Evolutionary conservation across 2,329 filamentous ascomycete genomes (phyloP).

Genomic region (Piedraia hortae): DNA sequence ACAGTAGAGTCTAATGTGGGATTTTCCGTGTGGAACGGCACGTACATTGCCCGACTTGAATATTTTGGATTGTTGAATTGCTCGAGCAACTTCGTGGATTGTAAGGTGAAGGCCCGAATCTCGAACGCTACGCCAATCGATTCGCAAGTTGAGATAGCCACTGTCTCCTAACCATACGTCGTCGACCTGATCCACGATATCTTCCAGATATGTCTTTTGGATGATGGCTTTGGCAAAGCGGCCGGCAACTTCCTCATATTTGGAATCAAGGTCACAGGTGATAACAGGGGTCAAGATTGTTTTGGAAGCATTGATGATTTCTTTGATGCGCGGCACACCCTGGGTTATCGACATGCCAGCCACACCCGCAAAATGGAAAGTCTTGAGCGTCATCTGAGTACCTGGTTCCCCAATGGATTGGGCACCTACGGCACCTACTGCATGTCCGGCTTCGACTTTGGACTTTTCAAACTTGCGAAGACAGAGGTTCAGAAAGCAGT

Average conservation of each 20-base stretch:
- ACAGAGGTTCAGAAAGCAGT: conserved; percentile 62
- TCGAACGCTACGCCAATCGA: conserved; percentile 53
- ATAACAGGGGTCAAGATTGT: conserved; percentile 86
- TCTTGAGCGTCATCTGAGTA: conserved; percentile 97
- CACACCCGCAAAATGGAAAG: conserved; percentile 98
- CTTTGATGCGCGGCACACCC: conserved; percentile 97
- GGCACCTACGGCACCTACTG: conserved; percentile 82
- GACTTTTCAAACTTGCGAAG: conserved; percentile 75
- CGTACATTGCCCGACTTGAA: conserved; percentile 29
- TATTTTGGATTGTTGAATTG: conserved; percentile 59
- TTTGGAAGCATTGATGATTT: conserved; percentile 97
- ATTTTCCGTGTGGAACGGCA: conserved; percentile 7
- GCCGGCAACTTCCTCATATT: conserved; percentile 48
- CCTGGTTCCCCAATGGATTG: conserved; percentile 96
- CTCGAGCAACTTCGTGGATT: conserved; percentile 41
- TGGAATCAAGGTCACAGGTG: conserved; percentile 55
- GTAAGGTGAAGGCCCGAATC: conserved; percentile 60
- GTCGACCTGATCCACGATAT: conserved; percentile 56
- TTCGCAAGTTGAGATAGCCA: conserved; percentile 50
- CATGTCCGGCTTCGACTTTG: conserved; percentile 78
- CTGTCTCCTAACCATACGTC: conserved; percentile 62
- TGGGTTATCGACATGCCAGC: conserved; percentile 98
- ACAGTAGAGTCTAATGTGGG: conserved; percentile 42
- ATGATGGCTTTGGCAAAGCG: conserved; percentile 77
- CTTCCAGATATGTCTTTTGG: conserved; percentile 75